These are phyloP conservation scores for Solanum tacnaense DNA, from an alignment of 257 asterid species.

Conservation along the genomic window DNA sequence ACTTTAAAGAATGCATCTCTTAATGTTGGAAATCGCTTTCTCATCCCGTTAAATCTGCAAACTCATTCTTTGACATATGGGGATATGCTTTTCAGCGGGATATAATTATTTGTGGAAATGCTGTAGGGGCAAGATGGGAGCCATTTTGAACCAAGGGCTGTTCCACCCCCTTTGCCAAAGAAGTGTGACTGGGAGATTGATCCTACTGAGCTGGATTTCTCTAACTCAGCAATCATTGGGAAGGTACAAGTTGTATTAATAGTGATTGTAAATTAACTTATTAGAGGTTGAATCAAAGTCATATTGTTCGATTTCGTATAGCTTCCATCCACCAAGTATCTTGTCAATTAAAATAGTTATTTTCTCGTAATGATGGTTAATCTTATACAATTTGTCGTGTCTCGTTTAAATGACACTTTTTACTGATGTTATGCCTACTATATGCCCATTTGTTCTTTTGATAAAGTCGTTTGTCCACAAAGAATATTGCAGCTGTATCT, in stretches of 20 bases:
- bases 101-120: not conserved
- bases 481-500: not conserved
- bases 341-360: not conserved
- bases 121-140: slow-evolving; percentile 78
- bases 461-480: not conserved
- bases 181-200: slow-evolving; percentile 88
- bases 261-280: not conserved
- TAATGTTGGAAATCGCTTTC: not conserved
- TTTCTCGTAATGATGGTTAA: not conserved
- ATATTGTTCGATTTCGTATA: not conserved
- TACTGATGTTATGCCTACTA: not conserved
- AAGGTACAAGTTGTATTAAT: slow-evolving; percentile 25
- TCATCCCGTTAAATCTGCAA: not conserved
- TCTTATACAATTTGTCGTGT: not conserved
- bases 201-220: slow-evolving; percentile 62
- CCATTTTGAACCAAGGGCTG: slow-evolving; percentile 72
- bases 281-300: not conserved
- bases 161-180: slow-evolving; percentile 65
- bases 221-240: slow-evolving; percentile 46
- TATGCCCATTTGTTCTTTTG: not conserved
- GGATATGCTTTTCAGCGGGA: not conserved
- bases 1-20: not conserved
- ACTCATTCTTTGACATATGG: not conserved
- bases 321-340: not conserved
- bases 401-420: not conserved